Evolutionary conservation across 1,284 basidiomycete species (phyloP).

Genomic region (Ceratobasidium sp.): DNA sequence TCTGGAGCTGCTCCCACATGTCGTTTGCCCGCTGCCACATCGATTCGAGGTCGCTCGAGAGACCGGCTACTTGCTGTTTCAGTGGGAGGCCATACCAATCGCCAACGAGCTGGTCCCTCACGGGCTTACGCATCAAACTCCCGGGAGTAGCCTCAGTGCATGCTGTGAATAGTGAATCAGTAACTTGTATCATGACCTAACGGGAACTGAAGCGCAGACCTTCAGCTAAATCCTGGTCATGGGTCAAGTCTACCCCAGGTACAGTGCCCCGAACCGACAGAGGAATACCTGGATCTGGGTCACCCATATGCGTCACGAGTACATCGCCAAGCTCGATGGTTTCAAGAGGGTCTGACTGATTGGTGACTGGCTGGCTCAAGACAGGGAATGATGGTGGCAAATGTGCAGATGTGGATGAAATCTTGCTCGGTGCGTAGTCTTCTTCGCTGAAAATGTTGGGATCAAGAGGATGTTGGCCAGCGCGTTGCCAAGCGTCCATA

Average conservation of each 20-base stretch:
- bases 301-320: neutral
- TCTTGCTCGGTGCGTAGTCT: slow-evolving; percentile 23
- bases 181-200: neutral
- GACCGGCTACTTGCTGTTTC: slow-evolving; percentile 9
- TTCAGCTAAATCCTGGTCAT: neutral
- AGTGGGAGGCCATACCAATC: neutral
- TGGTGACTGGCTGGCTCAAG: neutral
- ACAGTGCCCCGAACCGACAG: neutral
- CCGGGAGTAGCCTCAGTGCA: neutral
- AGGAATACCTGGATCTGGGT: neutral
- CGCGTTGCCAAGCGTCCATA: slow-evolving; percentile 3
- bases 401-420: neutral
- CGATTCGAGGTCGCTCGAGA: neutral
- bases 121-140: neutral
- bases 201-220: neutral
- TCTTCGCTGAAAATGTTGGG: slow-evolving; percentile 3
- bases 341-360: neutral
- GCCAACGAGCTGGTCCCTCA: neutral
- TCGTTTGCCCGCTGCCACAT: neutral
- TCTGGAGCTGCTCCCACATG: neutral
- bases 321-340: too few relatives aligned
- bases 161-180: neutral
- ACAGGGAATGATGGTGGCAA: slow-evolving; percentile 9
- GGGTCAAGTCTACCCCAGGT: neutral
- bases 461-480: slow-evolving; percentile 9